Percentiles rank a stretch among this genome's conserved stretches.
Conservation (phyloP, 352 stramenopile genomes). For the Pythium diclinum region DNA sequence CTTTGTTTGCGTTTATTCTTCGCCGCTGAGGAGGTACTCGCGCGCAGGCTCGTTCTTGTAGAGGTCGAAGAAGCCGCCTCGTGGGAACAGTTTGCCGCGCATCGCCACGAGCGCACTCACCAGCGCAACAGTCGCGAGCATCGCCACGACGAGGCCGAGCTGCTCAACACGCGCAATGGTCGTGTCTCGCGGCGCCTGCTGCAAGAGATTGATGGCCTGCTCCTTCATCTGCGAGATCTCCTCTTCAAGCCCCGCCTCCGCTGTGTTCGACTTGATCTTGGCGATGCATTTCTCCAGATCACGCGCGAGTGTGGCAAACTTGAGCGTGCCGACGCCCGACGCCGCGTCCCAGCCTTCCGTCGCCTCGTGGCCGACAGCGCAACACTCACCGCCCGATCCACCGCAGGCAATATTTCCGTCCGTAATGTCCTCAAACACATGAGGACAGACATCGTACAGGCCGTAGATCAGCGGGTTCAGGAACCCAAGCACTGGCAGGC, state of each 20-base stretch:
- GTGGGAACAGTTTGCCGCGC: constrained; percentile 38
- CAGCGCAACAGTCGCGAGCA: constrained; percentile 9
- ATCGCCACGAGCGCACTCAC: constrained; percentile 24
- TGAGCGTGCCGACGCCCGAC: constrained; percentile 59
- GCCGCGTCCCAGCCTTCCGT: constrained; percentile 64
- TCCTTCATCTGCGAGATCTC: neutral
- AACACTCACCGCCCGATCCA: constrained; percentile 44
- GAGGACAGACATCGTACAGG: constrained; percentile 47
- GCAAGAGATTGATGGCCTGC: constrained; percentile 17
- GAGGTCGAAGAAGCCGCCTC: constrained; percentile 31
- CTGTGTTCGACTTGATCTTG: constrained; percentile 11
- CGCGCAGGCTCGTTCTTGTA: constrained; percentile 44
- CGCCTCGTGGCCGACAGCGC: constrained; percentile 41
- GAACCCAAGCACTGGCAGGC: constrained; percentile 51
- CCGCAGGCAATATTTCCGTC: constrained; percentile 61
- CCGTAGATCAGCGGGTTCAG: constrained; percentile 73
- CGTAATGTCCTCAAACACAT: constrained; percentile 71
- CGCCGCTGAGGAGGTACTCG: constrained; percentile 47
- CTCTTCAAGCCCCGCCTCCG: neutral
- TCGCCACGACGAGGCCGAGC: constrained; percentile 9
- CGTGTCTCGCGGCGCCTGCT: constrained; percentile 4
- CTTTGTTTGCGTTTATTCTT: constrained; percentile 1
- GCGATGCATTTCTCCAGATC: constrained; percentile 47
- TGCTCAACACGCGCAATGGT: constrained; percentile 4
- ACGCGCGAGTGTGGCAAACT: constrained; percentile 36